Conservation (phyloP, 2,329 filamentous ascomycete genomes). For the Scorias spongiosa region DNA sequence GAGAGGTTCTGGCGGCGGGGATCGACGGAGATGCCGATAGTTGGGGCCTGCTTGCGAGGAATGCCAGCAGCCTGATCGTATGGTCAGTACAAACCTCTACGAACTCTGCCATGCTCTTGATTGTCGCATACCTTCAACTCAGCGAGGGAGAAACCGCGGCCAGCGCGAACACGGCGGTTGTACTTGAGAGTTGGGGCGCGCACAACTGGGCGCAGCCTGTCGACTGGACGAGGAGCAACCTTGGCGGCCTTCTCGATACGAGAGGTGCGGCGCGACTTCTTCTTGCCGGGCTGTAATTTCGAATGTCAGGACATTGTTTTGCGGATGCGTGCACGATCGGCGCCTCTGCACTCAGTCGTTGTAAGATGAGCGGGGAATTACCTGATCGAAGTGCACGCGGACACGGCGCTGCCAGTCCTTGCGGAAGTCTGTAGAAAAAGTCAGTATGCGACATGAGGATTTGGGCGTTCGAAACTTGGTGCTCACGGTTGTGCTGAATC, state of each 20-base stretch:
- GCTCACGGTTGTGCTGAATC: slow-evolving; percentile 70
- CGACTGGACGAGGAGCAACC: slow-evolving; percentile 89
- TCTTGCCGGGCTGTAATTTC: slow-evolving; percentile 69
- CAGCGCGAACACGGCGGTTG: slow-evolving; percentile 93
- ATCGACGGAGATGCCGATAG: slow-evolving; percentile 95
- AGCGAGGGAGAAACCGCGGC: slow-evolving; percentile 92
- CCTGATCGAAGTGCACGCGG: slow-evolving; percentile 99
- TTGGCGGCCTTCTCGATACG: slow-evolving; percentile 90
- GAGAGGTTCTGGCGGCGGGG: slow-evolving; percentile 92
- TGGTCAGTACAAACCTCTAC: slow-evolving; percentile 8
- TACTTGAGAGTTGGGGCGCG: slow-evolving; percentile 95
- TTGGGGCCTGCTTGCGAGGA: slow-evolving; percentile 81
- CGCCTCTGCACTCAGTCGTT: slow-evolving; percentile 35
- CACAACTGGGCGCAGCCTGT: slow-evolving; percentile 91
- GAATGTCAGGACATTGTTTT: slow-evolving; percentile 22
- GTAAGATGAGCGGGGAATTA: slow-evolving; percentile 43
- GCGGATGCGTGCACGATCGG: slow-evolving; percentile 23
- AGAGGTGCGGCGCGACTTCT: slow-evolving; percentile 79
- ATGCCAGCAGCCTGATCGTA: slow-evolving; percentile 70
- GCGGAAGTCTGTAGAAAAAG: slow-evolving; percentile 61
- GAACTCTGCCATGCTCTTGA: neutral
- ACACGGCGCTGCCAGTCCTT: slow-evolving; percentile 99
- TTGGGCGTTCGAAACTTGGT: neutral
- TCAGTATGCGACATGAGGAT: slow-evolving; percentile 14
- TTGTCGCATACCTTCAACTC: slow-evolving; percentile 74